Conservation (phyloP, 495 filamentous ascomycete genomes). For the Cercophora sp. region DNA sequence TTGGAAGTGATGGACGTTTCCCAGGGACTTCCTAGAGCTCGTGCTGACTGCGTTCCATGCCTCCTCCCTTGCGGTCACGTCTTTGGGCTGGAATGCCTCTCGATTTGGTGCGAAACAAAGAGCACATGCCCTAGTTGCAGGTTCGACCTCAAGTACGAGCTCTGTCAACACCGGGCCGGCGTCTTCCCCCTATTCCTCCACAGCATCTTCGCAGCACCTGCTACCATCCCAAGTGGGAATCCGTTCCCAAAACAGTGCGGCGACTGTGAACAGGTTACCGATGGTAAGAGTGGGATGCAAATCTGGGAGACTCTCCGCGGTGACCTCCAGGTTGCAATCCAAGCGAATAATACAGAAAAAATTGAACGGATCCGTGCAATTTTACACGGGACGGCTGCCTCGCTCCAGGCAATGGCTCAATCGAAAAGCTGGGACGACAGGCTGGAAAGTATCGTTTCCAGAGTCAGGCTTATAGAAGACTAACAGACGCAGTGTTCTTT, state of each 20-base stretch:
- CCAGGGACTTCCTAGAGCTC: too few species aligned
- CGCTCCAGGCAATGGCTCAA: too few species aligned
- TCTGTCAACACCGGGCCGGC: conserved; percentile 13
- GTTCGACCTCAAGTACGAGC: conserved; percentile 1
- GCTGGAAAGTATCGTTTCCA: too few species aligned
- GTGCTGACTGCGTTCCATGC: background rate
- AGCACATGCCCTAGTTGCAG: conserved; percentile 18
- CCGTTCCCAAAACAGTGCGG: background rate
- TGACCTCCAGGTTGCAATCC: background rate
- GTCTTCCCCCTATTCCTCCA: background rate
- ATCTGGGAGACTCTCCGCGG: background rate
- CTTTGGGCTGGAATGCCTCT: conserved; percentile 11
- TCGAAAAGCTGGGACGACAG: too few species aligned
- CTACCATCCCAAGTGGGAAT: conserved; percentile 7
- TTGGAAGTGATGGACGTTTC: too few species aligned
- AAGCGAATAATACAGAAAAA: too few species aligned
- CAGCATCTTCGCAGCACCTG: background rate
- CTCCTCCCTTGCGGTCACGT: conserved; percentile 23
- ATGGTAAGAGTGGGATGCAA: background rate
- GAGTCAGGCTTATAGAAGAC: too few species aligned
- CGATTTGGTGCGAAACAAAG: background rate
- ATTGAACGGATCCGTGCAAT: too few species aligned
- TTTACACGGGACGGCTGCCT: too few species aligned
- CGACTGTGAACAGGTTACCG: background rate
- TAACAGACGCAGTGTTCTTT: too few species aligned